Evolutionary conservation across 2,329 filamentous ascomycete genomes (phyloP), one percentile per base, ranked within the genome.

Genomic region (Hypomyces perniciosus): DNA sequence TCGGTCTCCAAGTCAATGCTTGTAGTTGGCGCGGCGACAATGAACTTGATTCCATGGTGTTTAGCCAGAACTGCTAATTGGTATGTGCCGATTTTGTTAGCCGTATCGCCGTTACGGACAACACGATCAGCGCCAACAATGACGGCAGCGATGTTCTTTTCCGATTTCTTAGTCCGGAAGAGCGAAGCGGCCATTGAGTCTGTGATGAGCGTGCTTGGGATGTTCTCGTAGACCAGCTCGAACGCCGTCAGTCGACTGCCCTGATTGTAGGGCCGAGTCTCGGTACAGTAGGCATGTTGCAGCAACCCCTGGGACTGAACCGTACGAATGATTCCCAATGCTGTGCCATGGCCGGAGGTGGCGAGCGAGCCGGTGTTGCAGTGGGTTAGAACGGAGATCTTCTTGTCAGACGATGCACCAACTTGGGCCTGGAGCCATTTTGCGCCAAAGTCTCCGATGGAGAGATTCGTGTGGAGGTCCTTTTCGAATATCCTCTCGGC

Each of bases 1-100:
- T 80, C 77, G 2, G 92, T 97, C 48, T 80, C 75, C 31, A 96
- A 73, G 64, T 99, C 93, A 59, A 99, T 93, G 51, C 90, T 96
- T 2, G 93, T 99, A 6, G 91, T 88, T 0, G 93, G 93, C 1
- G 93, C 93, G 0, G 93, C 93, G 30, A 99, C 91, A 8, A 99
- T 79, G 65, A 99, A 99, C 68, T 92, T 95, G 62, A 97, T 79
- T 13, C 88, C 88, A 62, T 99, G 93, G 62, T 91, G 77, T 57
- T 80, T 84, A 26, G 93, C 93, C 30, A 96, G 78, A n/a, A 97
- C 90, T 4, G 93, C 90, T 4, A 99, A 79, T 49, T 85, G 80
- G 67, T 99, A 97, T 1, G 93, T 99, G 46, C 93, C 93, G 55
- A 99, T 95, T 75, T 99, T 99, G 74, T 99, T 99, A 50, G 93